phyloP scores from a whole-genome alignment of 129 eudicot species.

The Glebionis coronaria region DNA sequence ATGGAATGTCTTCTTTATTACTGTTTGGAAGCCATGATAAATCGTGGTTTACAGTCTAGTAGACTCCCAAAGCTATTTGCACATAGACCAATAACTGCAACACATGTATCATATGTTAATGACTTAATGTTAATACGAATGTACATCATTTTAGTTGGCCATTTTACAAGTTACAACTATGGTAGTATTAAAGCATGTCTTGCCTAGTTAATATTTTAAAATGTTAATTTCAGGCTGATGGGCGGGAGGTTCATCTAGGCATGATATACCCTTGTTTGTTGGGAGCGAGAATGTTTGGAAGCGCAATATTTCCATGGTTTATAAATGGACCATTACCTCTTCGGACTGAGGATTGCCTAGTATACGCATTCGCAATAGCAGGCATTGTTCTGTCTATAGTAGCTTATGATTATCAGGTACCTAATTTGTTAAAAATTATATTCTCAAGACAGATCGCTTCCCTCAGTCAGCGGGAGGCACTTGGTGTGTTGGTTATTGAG shows the following conservation, averaged over 20 bases:
- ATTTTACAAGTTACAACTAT: no score
- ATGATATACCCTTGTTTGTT: conserved; percentile 80
- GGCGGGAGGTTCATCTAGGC: conserved; percentile 80
- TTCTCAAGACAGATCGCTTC: no score
- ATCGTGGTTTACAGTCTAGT: neutral
- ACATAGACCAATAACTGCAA: neutral
- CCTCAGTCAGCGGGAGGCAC: no score
- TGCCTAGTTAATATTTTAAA: conserved; percentile 3
- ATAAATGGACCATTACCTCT: conserved; percentile 54
- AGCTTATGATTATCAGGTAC: conserved; percentile 97
- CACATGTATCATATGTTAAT: conserved; percentile 3
- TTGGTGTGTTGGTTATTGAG: neutral
- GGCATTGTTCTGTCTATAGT: conserved; percentile 64
- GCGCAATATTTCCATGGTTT: conserved; percentile 85
- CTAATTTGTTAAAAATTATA: neutral
- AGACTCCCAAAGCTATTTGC: neutral
- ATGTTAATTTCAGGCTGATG: conserved; percentile 70
- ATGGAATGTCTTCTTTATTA: neutral
- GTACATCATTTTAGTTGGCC: conserved; percentile 1
- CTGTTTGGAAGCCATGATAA: neutral
- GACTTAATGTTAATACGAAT: neutral
- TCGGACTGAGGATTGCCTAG: conserved; percentile 78
- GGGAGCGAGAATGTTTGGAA: conserved; percentile 92
- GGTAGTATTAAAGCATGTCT: neutral
- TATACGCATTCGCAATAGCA: conserved; percentile 47